Percentiles rank a stretch among this genome's conserved stretches.
Evolutionary conservation across 163 green algal genomes (phyloP).

Genomic region (Scenedesmus sp.): DNA sequence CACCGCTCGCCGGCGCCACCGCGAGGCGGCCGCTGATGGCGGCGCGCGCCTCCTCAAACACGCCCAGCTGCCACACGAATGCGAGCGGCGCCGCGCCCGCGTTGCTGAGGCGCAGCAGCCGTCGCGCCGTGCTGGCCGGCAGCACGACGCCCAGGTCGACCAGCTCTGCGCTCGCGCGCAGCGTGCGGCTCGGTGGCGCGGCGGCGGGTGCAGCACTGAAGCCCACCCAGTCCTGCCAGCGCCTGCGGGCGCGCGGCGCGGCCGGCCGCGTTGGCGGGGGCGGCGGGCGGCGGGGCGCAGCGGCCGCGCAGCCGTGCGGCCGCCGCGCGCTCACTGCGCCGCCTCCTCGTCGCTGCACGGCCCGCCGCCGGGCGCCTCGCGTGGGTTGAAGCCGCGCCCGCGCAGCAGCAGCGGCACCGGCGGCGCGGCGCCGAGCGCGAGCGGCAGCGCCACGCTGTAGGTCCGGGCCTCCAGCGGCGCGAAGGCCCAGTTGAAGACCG

Average conservation of each 20-base stretch:
- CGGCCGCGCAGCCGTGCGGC: neutral
- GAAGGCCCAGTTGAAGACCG: conserved; percentile 65
- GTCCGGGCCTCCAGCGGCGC: conserved; percentile 63
- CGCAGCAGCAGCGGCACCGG: conserved; percentile 30
- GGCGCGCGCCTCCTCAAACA: conserved; percentile 9
- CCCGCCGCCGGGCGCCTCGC: neutral
- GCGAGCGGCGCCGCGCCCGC: conserved; percentile 48
- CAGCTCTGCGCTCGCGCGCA: conserved; percentile 52
- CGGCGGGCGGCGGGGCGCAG: too few relatives aligned
- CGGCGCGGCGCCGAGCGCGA: conserved; percentile 49
- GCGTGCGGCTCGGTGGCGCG: conserved; percentile 28
- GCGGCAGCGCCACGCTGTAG: conserved; percentile 59
- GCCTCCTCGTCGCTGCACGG: conserved; percentile 1
- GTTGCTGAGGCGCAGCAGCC: conserved; percentile 56
- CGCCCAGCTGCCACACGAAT: conserved; percentile 61
- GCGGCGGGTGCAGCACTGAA: conserved; percentile 45
- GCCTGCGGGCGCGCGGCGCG: conserved; percentile 22
- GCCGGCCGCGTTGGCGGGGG: too few relatives aligned
- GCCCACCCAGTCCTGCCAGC: conserved; percentile 52
- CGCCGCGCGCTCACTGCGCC: conserved; percentile 12
- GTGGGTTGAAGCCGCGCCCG: conserved; percentile 33
- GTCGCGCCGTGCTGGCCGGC: conserved; percentile 41
- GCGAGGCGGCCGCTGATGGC: conserved; percentile 7
- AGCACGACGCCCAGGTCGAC: conserved; percentile 55
- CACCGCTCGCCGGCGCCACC: conserved; percentile 27